Conservation (phyloP, 768 basidiomycete species). For the Suillus fuscotomentosus region DNA sequence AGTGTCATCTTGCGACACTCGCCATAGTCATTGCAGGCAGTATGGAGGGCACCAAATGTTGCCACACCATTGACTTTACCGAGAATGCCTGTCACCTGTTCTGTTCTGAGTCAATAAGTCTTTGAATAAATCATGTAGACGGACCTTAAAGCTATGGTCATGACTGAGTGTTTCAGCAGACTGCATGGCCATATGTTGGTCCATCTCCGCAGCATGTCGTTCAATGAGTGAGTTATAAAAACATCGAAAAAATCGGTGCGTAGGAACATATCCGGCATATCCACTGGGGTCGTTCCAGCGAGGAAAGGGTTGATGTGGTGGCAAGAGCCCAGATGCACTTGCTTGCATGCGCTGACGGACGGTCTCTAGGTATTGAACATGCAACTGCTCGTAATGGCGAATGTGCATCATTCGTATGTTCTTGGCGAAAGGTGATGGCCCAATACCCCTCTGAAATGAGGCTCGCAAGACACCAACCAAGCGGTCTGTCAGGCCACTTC, state of each 20-base stretch:
- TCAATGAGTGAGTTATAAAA: constrained; percentile 29
- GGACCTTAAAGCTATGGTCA: constrained; percentile 27
- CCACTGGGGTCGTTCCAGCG: constrained; percentile 10
- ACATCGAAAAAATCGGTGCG: constrained; percentile 8
- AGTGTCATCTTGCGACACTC: constrained; percentile 23
- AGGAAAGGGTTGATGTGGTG: constrained; percentile 4
- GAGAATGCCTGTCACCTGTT: constrained; percentile 28
- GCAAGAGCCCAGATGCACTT: background rate
- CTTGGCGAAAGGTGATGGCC: constrained; percentile 25
- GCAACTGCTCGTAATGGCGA: constrained; percentile 16
- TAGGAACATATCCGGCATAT: constrained; percentile 10
- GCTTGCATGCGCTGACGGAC: background rate
- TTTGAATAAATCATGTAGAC: background rate
- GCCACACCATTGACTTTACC: constrained; percentile 23
- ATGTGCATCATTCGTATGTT: constrained; percentile 17
- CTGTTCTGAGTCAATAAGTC: no score
- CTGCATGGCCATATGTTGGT: constrained; percentile 28
- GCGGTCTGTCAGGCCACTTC: constrained; percentile 18
- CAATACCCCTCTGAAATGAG: constrained; percentile 23
- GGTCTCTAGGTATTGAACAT: constrained; percentile 7
- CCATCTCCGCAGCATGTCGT: constrained; percentile 12
- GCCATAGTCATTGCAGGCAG: constrained; percentile 27
- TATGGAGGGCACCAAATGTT: constrained; percentile 26
- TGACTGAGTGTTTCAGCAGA: constrained; percentile 14
- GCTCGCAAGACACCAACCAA: constrained; percentile 16